These are phyloP conservation scores for Fragaria nilgerrensis DNA, from an alignment of 306 rosid genomes.

Conservation along the genomic window DNA sequence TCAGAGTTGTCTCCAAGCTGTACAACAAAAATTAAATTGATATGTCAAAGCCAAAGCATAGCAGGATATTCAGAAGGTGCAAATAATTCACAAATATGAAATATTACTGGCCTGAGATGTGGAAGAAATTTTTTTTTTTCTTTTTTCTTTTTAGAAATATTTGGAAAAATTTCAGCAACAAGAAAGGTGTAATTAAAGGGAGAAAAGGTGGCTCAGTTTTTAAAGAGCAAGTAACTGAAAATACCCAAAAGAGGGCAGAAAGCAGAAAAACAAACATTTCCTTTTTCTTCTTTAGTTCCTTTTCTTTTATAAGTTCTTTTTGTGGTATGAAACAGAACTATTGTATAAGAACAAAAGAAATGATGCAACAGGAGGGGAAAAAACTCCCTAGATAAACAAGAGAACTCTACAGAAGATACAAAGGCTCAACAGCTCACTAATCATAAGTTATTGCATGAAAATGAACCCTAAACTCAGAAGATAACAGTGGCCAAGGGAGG, in stretches of 20 bases:
- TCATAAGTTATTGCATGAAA: neutral
- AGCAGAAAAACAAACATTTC: neutral
- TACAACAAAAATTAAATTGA: constrained; percentile 26
- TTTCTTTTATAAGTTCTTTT: neutral
- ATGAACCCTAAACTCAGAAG: neutral
- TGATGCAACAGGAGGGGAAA: neutral
- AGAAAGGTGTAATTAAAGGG: neutral
- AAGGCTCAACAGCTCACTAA: neutral
- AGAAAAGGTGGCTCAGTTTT: neutral
- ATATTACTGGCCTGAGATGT: neutral
- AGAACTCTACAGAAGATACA: neutral
- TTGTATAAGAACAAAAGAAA: neutral
- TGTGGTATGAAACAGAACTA: neutral
- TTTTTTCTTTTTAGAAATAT: too few relatives aligned
- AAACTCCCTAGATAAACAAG: neutral
- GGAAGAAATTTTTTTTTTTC: neutral
- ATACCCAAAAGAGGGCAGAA: neutral
- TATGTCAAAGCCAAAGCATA: neutral
- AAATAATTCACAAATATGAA: neutral
- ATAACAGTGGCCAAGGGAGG: neutral
- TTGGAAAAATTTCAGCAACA: neutral
- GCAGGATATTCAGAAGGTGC: neutral
- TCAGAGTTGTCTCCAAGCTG: constrained; percentile 87
- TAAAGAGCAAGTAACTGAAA: neutral
- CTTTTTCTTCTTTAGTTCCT: neutral